phyloP scores from a whole-genome alignment of 169 alveolate genomes.

The Eimeria brunetti region DNA sequence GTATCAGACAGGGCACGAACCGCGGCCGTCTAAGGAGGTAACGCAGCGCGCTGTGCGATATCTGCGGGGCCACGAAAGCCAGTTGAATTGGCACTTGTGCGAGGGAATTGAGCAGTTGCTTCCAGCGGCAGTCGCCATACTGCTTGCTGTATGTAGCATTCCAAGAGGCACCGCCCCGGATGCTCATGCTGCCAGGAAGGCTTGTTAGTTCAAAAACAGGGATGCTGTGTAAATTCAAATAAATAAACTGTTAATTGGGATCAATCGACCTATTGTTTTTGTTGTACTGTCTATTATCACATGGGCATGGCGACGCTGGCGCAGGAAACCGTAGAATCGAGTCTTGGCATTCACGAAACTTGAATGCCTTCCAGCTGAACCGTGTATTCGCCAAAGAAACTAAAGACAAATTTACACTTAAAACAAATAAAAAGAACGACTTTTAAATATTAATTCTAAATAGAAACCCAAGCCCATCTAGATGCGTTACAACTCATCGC shows the following conservation, averaged over 20 bases:
- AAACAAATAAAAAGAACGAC: too few species aligned
- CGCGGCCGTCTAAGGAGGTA: conserved; percentile 45
- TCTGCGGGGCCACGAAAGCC: conserved; percentile 34
- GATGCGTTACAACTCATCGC: neutral
- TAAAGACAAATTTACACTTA: neutral
- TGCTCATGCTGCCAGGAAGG: conserved; percentile 37
- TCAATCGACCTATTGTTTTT: neutral
- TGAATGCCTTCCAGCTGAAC: neutral
- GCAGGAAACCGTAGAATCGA: neutral
- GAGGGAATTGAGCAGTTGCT: conserved; percentile 7
- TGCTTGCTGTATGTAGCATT: conserved; percentile 63
- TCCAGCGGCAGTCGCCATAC: conserved; percentile 51
- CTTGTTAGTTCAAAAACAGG: too few species aligned
- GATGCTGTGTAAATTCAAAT: neutral
- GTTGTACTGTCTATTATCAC: neutral
- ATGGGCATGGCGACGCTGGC: neutral
- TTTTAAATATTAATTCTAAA: too few species aligned
- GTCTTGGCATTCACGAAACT: neutral
- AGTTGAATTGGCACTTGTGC: conserved; percentile 33
- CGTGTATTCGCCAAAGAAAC: too few species aligned
- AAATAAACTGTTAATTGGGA: neutral
- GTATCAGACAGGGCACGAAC: conserved; percentile 44
- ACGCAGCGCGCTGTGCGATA: conserved; percentile 61
- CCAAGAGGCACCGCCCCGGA: conserved; percentile 64
- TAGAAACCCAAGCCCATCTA: neutral